A percentile compares a stretch with the other conserved stretches of the same genome.
phyloP scores from a whole-genome alignment of 768 basidiomycete species.

The Sarcomyxa edulis region DNA sequence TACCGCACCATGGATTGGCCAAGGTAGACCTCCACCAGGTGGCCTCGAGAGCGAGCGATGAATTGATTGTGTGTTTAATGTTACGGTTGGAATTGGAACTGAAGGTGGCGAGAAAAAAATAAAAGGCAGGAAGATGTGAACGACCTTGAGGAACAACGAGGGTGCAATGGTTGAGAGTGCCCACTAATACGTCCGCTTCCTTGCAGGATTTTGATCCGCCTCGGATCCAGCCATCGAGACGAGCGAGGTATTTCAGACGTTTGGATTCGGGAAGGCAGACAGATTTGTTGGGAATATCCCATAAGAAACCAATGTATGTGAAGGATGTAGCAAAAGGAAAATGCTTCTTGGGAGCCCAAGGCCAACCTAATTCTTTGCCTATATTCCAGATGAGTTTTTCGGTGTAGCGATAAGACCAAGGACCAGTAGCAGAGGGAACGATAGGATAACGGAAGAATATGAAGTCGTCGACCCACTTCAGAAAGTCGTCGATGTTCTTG shows the following conservation, averaged over 20 bases:
- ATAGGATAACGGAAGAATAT: conserved; percentile 10
- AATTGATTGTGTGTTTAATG: too few species aligned
- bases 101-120: conserved; percentile 1
- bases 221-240: conserved; percentile 11
- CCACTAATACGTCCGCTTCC: neutral
- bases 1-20: too few species aligned
- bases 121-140: neutral
- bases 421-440: too few species aligned
- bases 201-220: too few species aligned
- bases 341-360: conserved; percentile 17
- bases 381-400: neutral
- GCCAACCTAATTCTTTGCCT: conserved; percentile 11
- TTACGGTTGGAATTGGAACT: neutral
- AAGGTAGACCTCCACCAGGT: conserved; percentile 8
- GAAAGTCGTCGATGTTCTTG: conserved; percentile 3
- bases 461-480: conserved; percentile 12
- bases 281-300: conserved; percentile 14
- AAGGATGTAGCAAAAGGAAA: conserved; percentile 13
- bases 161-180: conserved; percentile 2
- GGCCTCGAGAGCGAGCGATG: neutral
- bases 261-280: conserved; percentile 22
- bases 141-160: conserved; percentile 3
- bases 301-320: conserved; percentile 21
- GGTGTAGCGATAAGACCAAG: neutral
- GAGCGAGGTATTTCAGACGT: conserved; percentile 14